Evolutionary conservation across 208 protist species (phyloP).

Genomic region (Leishmania lainsoni): DNA sequence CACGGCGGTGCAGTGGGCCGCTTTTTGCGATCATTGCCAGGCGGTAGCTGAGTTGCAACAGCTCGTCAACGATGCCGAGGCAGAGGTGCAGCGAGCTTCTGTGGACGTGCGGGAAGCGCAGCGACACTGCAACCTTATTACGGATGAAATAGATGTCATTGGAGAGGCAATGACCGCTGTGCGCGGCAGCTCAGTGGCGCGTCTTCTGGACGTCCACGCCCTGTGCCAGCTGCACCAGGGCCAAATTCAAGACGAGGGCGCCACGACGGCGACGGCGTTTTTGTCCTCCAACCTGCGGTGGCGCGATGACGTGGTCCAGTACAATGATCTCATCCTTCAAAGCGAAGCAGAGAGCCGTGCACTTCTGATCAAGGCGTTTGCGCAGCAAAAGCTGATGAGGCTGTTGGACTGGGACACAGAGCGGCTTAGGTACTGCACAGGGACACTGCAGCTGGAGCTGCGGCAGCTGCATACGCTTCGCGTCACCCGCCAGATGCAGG

Average conservation of each 20-base stretch:
- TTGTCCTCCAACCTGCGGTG: slow-evolving; percentile 74
- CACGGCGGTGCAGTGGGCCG: slow-evolving; percentile 53
- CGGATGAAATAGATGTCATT: slow-evolving; percentile 27
- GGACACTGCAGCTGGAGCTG: slow-evolving; percentile 87
- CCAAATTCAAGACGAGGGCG: slow-evolving; percentile 93
- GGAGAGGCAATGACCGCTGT: slow-evolving; percentile 28
- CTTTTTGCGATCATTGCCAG: slow-evolving; percentile 62
- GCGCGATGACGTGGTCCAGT: slow-evolving; percentile 57
- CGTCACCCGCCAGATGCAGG: slow-evolving; percentile 95
- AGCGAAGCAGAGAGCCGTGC: slow-evolving; percentile 77
- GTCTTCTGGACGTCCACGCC: slow-evolving; percentile 66
- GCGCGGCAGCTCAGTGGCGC: slow-evolving; percentile 30
- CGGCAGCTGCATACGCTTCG: slow-evolving; percentile 93
- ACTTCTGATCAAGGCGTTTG: slow-evolving; percentile 77
- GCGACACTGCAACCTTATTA: slow-evolving; percentile 23
- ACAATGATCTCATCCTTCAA: slow-evolving; percentile 84
- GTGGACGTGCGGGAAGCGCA: slow-evolving; percentile 33
- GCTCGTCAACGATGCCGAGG: slow-evolving; percentile 30
- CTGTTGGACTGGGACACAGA: slow-evolving; percentile 74
- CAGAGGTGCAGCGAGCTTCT: slow-evolving; percentile 28
- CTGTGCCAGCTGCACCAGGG: slow-evolving; percentile 88
- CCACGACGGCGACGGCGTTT: slow-evolving; percentile 84
- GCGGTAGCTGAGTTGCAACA: slow-evolving; percentile 40
- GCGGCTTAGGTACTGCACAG: slow-evolving; percentile 72
- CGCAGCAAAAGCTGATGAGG: slow-evolving; percentile 84